Base-by-base conservation (phyloP, 148 eudicot genomes). In the Rhododendron griersonianum region DNA sequence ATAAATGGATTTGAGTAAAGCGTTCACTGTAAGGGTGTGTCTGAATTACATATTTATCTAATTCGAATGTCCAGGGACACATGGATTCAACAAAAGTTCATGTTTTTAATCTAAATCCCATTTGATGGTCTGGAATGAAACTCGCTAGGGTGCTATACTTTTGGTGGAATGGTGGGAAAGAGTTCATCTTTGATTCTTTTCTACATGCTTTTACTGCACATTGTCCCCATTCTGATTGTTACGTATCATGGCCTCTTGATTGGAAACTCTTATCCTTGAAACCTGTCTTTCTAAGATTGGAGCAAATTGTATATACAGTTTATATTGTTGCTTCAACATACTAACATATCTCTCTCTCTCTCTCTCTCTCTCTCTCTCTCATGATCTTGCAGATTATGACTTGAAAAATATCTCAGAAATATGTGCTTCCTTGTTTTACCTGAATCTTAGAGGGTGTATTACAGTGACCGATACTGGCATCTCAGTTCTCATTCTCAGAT, bases 391-490 rank as follows among this genome's bases (percentile, higher is more conserved):
- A 96, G 99, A 96, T 94, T 61, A 83, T 84, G 98, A 91, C 88
- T 94, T 96, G 21, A 87, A 79, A 87, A 85, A 81, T 44, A 91
- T 95, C 80, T 89, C 98, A 33, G 89, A 90, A 75, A 86, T 85
- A 65, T 96, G 98, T 82, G 83, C 86, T 33, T 90, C 92, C 85
- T 89, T 96, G 86, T 35, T 82, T 84, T 94, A 88, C 90, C 87
- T 96, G 83, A 93, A 93, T 89, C 89, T 96, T 57, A 92, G 86
- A 88, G 95, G 98, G 51, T 96, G 99, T 89, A 86, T 86, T 84
- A 89, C 94, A 47, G 90, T 95, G 73, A 92, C 98, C 28, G 99
- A 96, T 91, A 82, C 59, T 84, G 98, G 98, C 85, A 94, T 96
- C 88, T 91, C 98, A 41, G 86, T 86, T 87, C 83, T 92, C 69